phyloP scores from a whole-genome alignment of 345 rosid species.

The Arabis hirsuta region DNA sequence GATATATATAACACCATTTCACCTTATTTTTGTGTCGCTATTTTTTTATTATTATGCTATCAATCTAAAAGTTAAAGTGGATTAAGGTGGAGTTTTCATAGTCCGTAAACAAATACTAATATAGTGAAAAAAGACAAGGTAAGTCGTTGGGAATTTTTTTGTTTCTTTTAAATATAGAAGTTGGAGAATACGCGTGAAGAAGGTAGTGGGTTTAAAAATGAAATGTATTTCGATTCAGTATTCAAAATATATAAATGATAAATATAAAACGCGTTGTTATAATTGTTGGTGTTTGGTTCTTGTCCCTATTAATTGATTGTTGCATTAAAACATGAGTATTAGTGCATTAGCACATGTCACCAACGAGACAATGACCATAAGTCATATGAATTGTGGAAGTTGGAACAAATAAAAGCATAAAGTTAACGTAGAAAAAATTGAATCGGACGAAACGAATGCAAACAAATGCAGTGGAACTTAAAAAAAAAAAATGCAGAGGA shows the following conservation, averaged over 20 bases:
- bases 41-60: background rate
- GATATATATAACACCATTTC: background rate
- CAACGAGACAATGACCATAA: constrained; percentile 5
- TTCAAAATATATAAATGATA: background rate
- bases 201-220: constrained; percentile 4
- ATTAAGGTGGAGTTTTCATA: constrained; percentile 8
- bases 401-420: background rate
- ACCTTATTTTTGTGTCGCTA: constrained; percentile 8
- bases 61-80: constrained; percentile 11
- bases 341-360: constrained; percentile 30
- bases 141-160: constrained; percentile 6
- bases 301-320: constrained; percentile 30
- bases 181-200: constrained; percentile 40
- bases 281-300: constrained; percentile 44
- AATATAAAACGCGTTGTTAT: constrained; percentile 44
- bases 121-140: constrained; percentile 13
- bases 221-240: background rate
- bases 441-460: background rate
- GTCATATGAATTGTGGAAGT: background rate
- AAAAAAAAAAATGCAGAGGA: constrained; percentile 6
- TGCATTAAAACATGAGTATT: constrained; percentile 28
- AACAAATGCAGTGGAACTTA: constrained; percentile 3
- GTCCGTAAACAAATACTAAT: constrained; percentile 9
- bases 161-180: background rate
- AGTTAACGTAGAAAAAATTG: background rate